Conservation (phyloP, 306 rosid genomes). For the Rosa rugosa region DNA sequence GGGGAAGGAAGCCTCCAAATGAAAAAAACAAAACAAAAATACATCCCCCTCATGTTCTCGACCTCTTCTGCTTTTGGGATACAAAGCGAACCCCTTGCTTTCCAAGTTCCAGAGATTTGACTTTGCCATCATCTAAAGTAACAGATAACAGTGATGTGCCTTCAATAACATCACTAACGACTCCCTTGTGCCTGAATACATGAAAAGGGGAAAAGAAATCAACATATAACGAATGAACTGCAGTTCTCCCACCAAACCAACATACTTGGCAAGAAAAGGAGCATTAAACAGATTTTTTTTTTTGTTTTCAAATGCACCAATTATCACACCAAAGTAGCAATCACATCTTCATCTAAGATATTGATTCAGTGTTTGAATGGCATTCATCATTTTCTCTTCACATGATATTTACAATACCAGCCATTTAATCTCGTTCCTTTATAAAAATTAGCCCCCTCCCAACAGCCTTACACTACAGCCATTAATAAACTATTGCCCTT, state of each 20-base stretch:
- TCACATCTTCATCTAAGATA: neutral
- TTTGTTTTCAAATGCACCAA: neutral
- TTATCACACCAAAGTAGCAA: neutral
- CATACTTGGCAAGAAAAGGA: neutral
- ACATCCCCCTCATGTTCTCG: conserved; percentile 51
- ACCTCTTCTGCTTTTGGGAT: conserved; percentile 78
- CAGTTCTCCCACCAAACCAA: neutral
- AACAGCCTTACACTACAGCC: too few species aligned
- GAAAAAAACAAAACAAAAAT: neutral
- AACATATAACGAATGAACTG: neutral
- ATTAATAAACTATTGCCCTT: neutral
- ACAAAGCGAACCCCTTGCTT: conserved; percentile 87
- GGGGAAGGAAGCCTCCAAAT: conserved; percentile 24
- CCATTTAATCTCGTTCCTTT: neutral
- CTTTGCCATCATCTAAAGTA: conserved; percentile 69
- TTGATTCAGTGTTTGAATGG: neutral
- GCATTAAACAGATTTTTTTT: neutral
- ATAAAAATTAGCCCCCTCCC: neutral
- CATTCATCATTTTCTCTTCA: neutral
- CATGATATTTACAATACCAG: neutral
- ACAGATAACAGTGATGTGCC: conserved; percentile 70
- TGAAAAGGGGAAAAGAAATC: neutral
- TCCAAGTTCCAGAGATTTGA: conserved; percentile 66
- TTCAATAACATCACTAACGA: conserved; percentile 61
- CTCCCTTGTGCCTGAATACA: conserved; percentile 79